These are phyloP conservation scores for Solanum chacoense DNA, from an alignment of 305 asterid species.

Conservation along the genomic window DNA sequence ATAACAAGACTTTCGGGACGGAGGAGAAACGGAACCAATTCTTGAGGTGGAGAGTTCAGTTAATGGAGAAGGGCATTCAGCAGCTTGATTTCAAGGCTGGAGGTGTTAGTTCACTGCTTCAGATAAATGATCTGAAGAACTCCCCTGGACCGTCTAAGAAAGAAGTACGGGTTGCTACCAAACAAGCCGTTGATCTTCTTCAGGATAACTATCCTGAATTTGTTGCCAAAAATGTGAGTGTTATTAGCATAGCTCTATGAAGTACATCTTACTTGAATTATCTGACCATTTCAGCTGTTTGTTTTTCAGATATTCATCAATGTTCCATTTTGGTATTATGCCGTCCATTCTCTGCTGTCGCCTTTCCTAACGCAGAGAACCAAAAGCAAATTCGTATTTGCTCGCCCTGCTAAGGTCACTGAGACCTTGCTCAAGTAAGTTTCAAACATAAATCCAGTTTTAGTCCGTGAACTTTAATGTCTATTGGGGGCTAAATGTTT, in stretches of 20 bases:
- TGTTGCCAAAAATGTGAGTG: slow-evolving; percentile 55
- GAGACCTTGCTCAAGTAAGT: slow-evolving; percentile 79
- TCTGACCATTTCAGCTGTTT: not conserved
- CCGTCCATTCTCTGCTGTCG: slow-evolving; percentile 50
- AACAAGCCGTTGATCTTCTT: slow-evolving; percentile 52
- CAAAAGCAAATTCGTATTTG: slow-evolving; percentile 70
- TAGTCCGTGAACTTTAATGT: not conserved
- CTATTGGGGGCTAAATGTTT: not conserved
- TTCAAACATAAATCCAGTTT: not conserved
- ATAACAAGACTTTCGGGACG: slow-evolving; percentile 32
- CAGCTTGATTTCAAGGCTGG: slow-evolving; percentile 56
- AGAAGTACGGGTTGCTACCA: slow-evolving; percentile 49
- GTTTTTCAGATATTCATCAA: slow-evolving; percentile 57
- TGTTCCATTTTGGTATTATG: slow-evolving; percentile 81
- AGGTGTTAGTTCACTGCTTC: slow-evolving; percentile 47
- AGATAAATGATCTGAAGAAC: slow-evolving; percentile 58
- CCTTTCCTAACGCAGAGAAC: slow-evolving; percentile 77
- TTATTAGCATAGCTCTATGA: not conserved
- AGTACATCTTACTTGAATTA: not conserved
- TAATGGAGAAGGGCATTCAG: slow-evolving; percentile 59
- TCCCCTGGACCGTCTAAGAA: slow-evolving; percentile 58
- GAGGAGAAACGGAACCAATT: slow-evolving; percentile 60
- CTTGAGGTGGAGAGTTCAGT: slow-evolving; percentile 70
- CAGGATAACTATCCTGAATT: slow-evolving; percentile 88
- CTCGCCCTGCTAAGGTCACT: slow-evolving; percentile 63